phyloP scores from a whole-genome alignment of 495 filamentous ascomycete species.

The Hypomontagnella submonticulosa region DNA sequence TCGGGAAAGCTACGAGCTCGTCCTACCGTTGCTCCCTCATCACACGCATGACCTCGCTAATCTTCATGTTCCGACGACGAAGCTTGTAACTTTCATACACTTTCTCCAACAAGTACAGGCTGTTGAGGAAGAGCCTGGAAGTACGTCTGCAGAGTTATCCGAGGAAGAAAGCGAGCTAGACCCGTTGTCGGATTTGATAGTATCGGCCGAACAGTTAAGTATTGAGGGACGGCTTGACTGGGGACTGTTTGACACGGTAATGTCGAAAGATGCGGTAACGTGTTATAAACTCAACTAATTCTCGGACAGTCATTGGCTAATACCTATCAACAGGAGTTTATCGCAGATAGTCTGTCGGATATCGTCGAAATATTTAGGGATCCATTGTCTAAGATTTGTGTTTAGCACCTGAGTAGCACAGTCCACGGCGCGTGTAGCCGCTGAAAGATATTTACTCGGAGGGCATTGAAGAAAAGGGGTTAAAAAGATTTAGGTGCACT shows the following conservation, averaged over 20 bases:
- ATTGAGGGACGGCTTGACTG: conserved; percentile 2
- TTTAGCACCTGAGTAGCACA: no score
- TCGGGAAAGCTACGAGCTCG: conserved; percentile 23
- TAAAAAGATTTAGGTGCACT: background rate
- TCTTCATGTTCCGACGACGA: conserved; percentile 12
- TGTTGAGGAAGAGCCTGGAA: no score
- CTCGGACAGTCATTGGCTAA: conserved; percentile 4
- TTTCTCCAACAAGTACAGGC: background rate
- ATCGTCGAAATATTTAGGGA: background rate
- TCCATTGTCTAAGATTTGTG: background rate
- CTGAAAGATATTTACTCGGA: no score
- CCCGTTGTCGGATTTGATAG: background rate
- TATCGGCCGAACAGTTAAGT: background rate
- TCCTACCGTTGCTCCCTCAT: conserved; percentile 16
- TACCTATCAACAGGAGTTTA: background rate
- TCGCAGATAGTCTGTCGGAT: conserved; percentile 7
- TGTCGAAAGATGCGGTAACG: conserved; percentile 9
- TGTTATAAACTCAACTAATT: background rate
- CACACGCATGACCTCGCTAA: conserved; percentile 12
- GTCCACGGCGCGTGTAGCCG: no score
- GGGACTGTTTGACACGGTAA: conserved; percentile 2
- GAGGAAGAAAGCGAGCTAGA: background rate
- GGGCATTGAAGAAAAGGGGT: no score
- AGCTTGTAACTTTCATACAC: conserved; percentile 3
- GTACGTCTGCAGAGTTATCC: no score